phyloP scores from a whole-genome alignment of 106 monocot genomes.

The Posidonia australis region DNA sequence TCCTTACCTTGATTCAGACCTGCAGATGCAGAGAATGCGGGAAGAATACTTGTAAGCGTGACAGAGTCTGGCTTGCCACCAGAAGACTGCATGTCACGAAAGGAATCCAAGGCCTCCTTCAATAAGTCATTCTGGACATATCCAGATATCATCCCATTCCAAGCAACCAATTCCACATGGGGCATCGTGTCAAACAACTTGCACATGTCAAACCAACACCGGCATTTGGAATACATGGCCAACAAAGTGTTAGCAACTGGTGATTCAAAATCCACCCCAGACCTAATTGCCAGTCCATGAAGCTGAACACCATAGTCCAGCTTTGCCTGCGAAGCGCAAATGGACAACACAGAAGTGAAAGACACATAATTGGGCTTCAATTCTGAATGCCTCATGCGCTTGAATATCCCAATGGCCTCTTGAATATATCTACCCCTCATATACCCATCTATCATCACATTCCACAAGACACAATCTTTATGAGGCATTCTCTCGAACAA shows the following conservation, averaged over 20 bases:
- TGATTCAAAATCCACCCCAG: conserved; percentile 42
- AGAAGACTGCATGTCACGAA: conserved; percentile 48
- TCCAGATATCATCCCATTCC: conserved; percentile 84
- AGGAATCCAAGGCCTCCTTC: conserved; percentile 45
- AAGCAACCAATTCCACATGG: conserved; percentile 47
- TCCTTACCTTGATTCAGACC: conserved; percentile 47
- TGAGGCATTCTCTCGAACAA: conserved; percentile 68
- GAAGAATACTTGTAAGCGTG: conserved; percentile 66
- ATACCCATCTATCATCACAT: conserved; percentile 87
- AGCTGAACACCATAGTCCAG: conserved; percentile 50
- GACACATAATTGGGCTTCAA: conserved; percentile 42
- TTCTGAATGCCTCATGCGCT: conserved; percentile 35
- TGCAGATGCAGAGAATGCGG: conserved; percentile 48
- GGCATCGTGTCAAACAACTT: conserved; percentile 50
- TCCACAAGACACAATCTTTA: conserved; percentile 75
- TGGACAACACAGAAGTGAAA: conserved; percentile 44
- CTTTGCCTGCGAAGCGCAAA: conserved; percentile 50
- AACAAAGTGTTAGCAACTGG: conserved; percentile 74
- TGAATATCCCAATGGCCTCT: conserved; percentile 47
- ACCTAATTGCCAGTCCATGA: conserved; percentile 47
- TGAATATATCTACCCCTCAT: conserved; percentile 23
- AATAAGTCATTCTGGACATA: conserved; percentile 75
- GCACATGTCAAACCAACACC: conserved; percentile 36
- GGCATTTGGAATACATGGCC: conserved; percentile 76
- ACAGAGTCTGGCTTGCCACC: conserved; percentile 68